Conservation (phyloP, 768 basidiomycete species). For the Dioszegia hungarica region DNA sequence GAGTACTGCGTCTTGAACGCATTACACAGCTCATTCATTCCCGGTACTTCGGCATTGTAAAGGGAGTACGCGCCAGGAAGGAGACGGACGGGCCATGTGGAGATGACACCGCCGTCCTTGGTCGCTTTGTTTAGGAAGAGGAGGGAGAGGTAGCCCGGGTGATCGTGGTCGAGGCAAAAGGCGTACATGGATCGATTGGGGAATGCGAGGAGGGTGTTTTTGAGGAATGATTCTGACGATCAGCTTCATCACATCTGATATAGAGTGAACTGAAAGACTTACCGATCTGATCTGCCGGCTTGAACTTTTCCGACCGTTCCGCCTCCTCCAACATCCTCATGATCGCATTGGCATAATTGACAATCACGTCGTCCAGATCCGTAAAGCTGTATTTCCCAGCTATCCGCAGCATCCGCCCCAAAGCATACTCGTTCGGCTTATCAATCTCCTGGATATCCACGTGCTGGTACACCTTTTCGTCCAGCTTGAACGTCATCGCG, state of each 20-base stretch:
- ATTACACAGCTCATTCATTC: conserved; percentile 89
- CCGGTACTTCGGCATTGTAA: conserved; percentile 82
- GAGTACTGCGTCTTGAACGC: conserved; percentile 73
- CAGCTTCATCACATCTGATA: neutral
- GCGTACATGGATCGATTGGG: conserved; percentile 93
- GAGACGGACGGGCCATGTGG: conserved; percentile 63
- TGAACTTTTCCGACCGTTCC: conserved; percentile 93
- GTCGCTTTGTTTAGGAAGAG: conserved; percentile 76
- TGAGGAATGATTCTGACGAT: conserved; percentile 69
- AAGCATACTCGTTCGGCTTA: conserved; percentile 49
- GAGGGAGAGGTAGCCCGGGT: conserved; percentile 87
- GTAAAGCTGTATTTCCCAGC: conserved; percentile 74
- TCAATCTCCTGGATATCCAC: conserved; percentile 57
- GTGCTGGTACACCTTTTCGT: conserved; percentile 90
- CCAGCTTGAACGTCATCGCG: conserved; percentile 98
- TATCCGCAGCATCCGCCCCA: conserved; percentile 48
- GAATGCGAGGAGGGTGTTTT: conserved; percentile 86
- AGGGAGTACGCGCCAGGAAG: conserved; percentile 62
- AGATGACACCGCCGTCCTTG: conserved; percentile 75
- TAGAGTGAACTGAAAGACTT: conserved; percentile 47
- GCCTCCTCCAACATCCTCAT: conserved; percentile 88
- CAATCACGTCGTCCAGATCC: conserved; percentile 93
- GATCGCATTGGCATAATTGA: conserved; percentile 93
- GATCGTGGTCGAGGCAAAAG: conserved; percentile 81
- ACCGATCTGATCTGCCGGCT: conserved; percentile 86